Evolutionary conservation across 441 rosid species (phyloP).

Genomic region (Populus hybrid): DNA sequence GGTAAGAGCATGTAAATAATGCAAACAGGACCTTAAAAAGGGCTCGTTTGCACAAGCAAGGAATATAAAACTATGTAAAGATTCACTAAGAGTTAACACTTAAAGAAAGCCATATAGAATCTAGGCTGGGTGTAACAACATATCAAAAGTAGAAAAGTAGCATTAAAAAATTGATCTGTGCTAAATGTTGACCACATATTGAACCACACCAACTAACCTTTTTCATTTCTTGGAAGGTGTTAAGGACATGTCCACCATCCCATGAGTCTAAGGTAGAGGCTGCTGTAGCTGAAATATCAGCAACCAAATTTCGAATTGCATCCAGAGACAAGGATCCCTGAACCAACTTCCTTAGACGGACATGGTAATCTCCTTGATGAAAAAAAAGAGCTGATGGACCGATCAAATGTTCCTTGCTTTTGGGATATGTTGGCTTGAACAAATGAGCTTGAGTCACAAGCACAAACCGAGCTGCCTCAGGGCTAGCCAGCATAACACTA

Average conservation of each 20-base stretch:
- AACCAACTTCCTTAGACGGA: conserved; percentile 60
- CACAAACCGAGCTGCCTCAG: conserved; percentile 78
- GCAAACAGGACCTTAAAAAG: background rate
- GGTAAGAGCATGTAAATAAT: background rate
- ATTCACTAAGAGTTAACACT: background rate
- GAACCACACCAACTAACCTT: conserved; percentile 31
- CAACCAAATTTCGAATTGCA: conserved; percentile 50
- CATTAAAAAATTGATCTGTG: background rate
- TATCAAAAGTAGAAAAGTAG: background rate
- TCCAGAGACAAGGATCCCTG: conserved; percentile 50
- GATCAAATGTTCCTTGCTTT: conserved; percentile 80
- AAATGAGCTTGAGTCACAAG: conserved; percentile 62
- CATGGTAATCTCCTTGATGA: conserved; percentile 82
- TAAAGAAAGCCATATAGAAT: background rate
- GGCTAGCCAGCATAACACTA: conserved; percentile 88
- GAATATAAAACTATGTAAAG: background rate
- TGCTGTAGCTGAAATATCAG: conserved; percentile 51
- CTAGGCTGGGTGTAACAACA: background rate
- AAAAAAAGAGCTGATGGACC: conserved; percentile 86
- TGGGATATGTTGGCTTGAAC: conserved; percentile 91
- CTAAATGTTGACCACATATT: background rate
- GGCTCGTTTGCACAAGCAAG: background rate
- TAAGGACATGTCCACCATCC: conserved; percentile 43
- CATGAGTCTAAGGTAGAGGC: conserved; percentile 48
- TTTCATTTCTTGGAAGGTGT: conserved; percentile 67